Evolutionary conservation across 1,284 basidiomycete genomes (phyloP), one percentile per base, ranked within the genome.

Genomic region (Heterobasidion parviporum): DNA sequence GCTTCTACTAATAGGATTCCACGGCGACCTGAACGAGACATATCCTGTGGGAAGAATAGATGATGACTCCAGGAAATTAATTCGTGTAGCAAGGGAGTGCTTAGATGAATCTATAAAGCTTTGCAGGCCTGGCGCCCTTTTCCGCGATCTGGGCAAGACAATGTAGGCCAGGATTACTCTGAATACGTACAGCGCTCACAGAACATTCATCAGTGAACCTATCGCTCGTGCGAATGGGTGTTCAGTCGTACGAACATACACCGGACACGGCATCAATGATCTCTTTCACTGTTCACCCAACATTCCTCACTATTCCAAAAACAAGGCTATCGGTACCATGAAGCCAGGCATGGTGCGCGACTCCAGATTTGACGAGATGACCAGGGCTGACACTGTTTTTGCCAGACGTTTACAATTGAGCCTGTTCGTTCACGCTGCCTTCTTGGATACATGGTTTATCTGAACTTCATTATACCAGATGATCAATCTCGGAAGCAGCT

Each of bases 11-110:
- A 34, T 56, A 88, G 92, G 94, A 38, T 92, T 84, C 72, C 95
- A 98, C 72, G 87, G 82, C 33, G 94, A 98, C 71, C 73, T 97
- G 54, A 98, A 98, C 68, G 94, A 82, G 63, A 92, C 86, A 41
- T 96, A 93, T 69, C 86, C 92, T 8, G 94, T 97, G 51, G 94
- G 93, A 54, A 80, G 86, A 61, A 82, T 93, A 60, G 89, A 92
- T 68, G 84, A 89, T 43, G 90, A 93, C 57, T 87, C 90, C 10
- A 74, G 81, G 63, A 89, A 87, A 63, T 77, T 98, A 51, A 90
- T 98, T 62, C 81, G 78, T 43, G 88, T 87, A 8, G 83, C 93
- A 10, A 87, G 92, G 55, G 77, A 87, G 67, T 84, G 84, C 59
- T 76, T 95, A 53, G 92, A 96, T 64, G 92, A 86, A 60, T 84